These are phyloP conservation scores for Anisodus acutangulus DNA, from an alignment of 257 asterid species.

Conservation along the genomic window DNA sequence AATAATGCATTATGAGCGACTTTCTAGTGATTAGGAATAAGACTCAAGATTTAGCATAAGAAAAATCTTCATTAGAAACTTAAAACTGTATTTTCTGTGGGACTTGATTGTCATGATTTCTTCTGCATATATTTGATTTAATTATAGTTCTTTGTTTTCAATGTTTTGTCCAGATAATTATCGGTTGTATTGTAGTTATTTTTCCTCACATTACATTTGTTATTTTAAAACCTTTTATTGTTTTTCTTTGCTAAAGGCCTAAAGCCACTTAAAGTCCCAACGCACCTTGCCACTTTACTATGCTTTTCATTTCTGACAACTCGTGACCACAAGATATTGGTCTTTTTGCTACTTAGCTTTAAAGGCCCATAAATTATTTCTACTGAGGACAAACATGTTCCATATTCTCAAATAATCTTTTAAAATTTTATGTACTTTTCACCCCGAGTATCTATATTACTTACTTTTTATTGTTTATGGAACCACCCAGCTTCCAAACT, in stretches of 20 bases:
- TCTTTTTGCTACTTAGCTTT: background rate
- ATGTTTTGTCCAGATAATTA: constrained; percentile 20
- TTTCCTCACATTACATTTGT: background rate
- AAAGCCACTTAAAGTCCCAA: background rate
- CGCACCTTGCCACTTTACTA: background rate
- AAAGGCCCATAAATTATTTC: background rate
- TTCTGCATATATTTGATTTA: background rate
- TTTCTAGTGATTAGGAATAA: constrained; percentile 6
- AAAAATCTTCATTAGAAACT: background rate
- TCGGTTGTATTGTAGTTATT: background rate
- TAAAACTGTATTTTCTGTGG: background rate
- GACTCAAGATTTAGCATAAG: background rate
- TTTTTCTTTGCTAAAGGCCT: background rate
- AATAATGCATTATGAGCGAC: constrained; percentile 15
- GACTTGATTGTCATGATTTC: background rate
- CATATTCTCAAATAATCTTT: no score
- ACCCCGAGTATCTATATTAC: no score
- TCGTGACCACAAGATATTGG: constrained; percentile 5
- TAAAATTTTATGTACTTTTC: no score
- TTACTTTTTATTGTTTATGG: background rate
- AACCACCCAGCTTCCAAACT: background rate
- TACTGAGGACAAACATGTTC: background rate
- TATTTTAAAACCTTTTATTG: background rate
- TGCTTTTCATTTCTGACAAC: background rate
- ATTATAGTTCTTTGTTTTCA: background rate